A percentile compares a stretch with the other conserved stretches of the same genome.
Evolutionary conservation across 1,284 basidiomycete species (phyloP).

Genomic region (Uromyces viciae-fabae): DNA sequence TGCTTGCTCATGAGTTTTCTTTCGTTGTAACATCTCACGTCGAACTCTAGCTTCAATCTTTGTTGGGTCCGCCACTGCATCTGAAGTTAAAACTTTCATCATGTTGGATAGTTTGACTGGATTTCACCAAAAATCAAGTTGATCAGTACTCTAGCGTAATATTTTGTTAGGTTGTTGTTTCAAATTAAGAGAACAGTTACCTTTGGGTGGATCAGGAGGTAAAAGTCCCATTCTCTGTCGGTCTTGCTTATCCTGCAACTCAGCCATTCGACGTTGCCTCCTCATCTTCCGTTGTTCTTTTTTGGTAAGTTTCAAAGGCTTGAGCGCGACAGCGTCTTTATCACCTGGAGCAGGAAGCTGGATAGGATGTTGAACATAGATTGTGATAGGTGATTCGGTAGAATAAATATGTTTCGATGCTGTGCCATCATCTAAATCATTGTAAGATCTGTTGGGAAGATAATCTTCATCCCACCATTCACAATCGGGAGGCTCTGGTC

Average conservation of each 20-base stretch:
- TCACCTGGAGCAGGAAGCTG: constrained; percentile 87
- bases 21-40: constrained; percentile 83
- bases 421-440: constrained; percentile 62
- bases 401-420: constrained; percentile 55
- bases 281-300: constrained; percentile 98
- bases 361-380: constrained; percentile 95
- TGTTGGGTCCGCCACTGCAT: constrained; percentile 90
- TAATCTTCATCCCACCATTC: constrained; percentile 97
- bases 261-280: constrained; percentile 78
- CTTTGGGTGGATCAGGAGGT: constrained; percentile 92
- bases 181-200: constrained; percentile 57
- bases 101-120: constrained; percentile 87
- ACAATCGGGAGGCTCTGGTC: constrained; percentile 76
- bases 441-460: constrained; percentile 74
- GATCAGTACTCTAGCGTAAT: neutral
- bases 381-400: constrained; percentile 71
- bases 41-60: constrained; percentile 92
- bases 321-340: constrained; percentile 69
- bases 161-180: neutral
- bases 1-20: constrained; percentile 81
- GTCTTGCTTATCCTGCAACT: constrained; percentile 90
- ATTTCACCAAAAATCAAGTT: constrained; percentile 13
- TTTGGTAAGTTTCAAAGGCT: constrained; percentile 83
- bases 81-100: constrained; percentile 95
- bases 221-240: constrained; percentile 91